Percentiles rank a stretch among this genome's conserved stretches.
phyloP scores from a whole-genome alignment of 331 rosid species.

The Pyracantha coccinea region DNA sequence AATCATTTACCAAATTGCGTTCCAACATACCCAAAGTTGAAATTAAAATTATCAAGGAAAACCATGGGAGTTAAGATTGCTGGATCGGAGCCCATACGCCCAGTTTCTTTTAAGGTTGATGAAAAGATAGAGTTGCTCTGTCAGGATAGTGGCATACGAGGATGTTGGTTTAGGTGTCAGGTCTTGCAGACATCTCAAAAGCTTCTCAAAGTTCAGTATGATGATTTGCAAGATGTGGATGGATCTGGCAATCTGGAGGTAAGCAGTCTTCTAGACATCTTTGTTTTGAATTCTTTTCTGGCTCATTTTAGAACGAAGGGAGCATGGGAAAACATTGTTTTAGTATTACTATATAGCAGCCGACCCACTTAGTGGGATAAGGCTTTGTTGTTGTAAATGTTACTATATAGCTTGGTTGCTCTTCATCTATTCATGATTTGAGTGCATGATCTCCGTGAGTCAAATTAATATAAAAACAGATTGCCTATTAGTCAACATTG shows the following conservation, averaged over 20 bases:
- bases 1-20: slow-evolving; percentile 24
- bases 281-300: not conserved
- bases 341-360: not conserved
- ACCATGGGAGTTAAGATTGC: slow-evolving; percentile 27
- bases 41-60: slow-evolving; percentile 44
- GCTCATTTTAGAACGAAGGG: not conserved
- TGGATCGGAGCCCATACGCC: slow-evolving; percentile 23
- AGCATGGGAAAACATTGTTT: not conserved
- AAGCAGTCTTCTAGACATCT: slow-evolving; percentile 8
- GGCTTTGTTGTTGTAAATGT: not conserved
- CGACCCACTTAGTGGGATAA: too few species aligned
- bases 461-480: not conserved
- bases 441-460: not conserved
- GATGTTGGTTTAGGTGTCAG: slow-evolving; percentile 86
- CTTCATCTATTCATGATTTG: not conserved
- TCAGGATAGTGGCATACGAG: slow-evolving; percentile 83
- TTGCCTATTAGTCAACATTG: not conserved
- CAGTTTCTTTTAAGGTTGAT: slow-evolving; percentile 35
- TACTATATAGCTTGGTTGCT: not conserved
- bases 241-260: slow-evolving; percentile 58
- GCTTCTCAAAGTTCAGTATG: slow-evolving; percentile 55
- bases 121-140: slow-evolving; percentile 57
- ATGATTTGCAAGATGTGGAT: slow-evolving; percentile 49
- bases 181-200: slow-evolving; percentile 39
- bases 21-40: slow-evolving; percentile 48